Base-by-base conservation (phyloP, 2,329 filamentous ascomycete species). In the Trichoderma afroharzianum region DNA sequence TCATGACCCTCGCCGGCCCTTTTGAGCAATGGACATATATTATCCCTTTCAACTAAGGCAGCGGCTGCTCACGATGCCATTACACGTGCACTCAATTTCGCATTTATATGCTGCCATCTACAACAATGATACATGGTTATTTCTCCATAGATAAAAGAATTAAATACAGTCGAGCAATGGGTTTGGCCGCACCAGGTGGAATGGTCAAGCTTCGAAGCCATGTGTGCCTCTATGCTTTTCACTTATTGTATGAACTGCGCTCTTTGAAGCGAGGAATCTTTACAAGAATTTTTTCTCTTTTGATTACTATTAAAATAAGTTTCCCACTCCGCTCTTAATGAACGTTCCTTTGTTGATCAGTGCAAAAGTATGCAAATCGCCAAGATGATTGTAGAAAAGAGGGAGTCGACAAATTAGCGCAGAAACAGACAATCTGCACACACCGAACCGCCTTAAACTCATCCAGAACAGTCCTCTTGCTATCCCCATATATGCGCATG, bases 21-120 rank as follows among this genome's bases (percentile, higher is more conserved):
- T 43, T 68, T 26, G 55, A 59, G 36, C 66, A 68, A 15, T 68
- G 53, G 53, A 30, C 64, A 6, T 68, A 58, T 4, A 39, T 68
- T 3, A 47, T 33, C 9, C 24, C 50, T 11, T 53, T 68, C 18
- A 68, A 58, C 26, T 68, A 58, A 15, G n/a, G 5, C 1, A 14
- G 7, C 24, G 11, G n/a, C 21, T 5, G 21, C 3, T 12, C 5
- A 24, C 47, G 1, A 53, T 53, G 21, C 14, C 24, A 53, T 2
- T 6, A 12, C 21, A 53, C 2, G 11, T 3, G 6, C 21, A 53
- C 2, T 53, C 6, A 2, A 14, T 53, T 9, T 9, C 11, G 1
- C 0, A 24, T 53, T 24, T 24, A 11, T 50, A n/a, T n/a, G 0
- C 4, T 21, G 43, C 1, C 8, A 21, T 11, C 1, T n/a, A 6